Base-by-base conservation (phyloP, 331 rosid genomes). In the Saraca asoca region DNA sequence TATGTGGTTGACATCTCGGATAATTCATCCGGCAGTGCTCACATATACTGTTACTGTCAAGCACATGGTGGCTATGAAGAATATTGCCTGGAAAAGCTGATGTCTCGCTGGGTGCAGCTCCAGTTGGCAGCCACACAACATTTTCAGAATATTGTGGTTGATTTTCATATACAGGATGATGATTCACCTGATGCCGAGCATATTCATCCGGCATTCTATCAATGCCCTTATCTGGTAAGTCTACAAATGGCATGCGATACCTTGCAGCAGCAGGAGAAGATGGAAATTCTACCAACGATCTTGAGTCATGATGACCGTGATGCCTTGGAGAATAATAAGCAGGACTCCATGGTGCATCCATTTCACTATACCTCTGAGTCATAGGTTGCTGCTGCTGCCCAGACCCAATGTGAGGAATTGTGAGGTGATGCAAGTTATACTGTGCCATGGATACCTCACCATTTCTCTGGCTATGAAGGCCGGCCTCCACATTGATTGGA, bases 281-380 rank as follows among this genome's bases (percentile, higher is more conserved):
- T 17, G 99, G 95, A 83, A 68, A 85, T 49, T 94, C 98, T 31
- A 62, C 78, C 76, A 83, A 51, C 11, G 85, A 73, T 75, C 95
- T 80, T 10, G 96, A 75, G 62, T 91, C 97, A 58, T 73, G 84
- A 46, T 58, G 88, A 58, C 83, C 89, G 43, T 78, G 90, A 77
- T 88, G 88, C 85, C 95, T 86, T 7, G 99, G 99, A 74, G 99
- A 94, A 79, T 80, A 84, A 82, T 79, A 90, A 5, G 91, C 88
- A 66, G 99, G 89, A 81, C 90, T 90, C 96, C 95, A 88, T 0
- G 91, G 85, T 61, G 88, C 69, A 80, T 94, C 99, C 71, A 83
- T 75, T 65, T 94, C 98, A 37, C 51, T 81, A 72, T 76, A 94
- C 83, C 97, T 84, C 75, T 88, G 96, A 56, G 76, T 62, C 51